phyloP scores from a whole-genome alignment of 768 basidiomycete genomes.

The Leccinum arenicola region DNA sequence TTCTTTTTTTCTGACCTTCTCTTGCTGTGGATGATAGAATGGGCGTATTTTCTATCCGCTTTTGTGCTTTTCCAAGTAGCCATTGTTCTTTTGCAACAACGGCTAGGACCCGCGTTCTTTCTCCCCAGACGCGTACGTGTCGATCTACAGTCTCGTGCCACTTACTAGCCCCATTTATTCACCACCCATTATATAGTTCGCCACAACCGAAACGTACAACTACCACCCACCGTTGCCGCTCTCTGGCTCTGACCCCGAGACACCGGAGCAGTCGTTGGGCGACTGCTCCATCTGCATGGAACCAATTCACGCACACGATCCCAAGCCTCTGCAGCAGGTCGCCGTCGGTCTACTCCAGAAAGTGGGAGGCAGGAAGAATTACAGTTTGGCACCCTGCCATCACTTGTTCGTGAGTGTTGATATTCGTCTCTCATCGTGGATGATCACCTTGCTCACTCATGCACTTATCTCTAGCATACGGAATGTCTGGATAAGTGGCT shows the following conservation, averaged over 20 bases:
- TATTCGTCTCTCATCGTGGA: background rate
- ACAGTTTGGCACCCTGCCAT: conserved; percentile 86
- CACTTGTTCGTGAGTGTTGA: conserved; percentile 72
- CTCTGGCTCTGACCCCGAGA: conserved; percentile 60
- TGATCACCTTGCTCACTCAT: background rate
- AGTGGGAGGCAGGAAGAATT: conserved; percentile 51
- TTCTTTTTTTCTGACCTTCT: conserved; percentile 2
- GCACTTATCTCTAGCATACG: conserved; percentile 56
- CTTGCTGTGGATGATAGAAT: conserved; percentile 41
- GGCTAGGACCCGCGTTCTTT: conserved; percentile 81
- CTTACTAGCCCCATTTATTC: background rate
- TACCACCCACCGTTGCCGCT: conserved; percentile 79
- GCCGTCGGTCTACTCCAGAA: conserved; percentile 38
- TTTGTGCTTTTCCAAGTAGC: conserved; percentile 63
- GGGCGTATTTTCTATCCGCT: conserved; percentile 58
- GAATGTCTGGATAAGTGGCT: conserved; percentile 87
- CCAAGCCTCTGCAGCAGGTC: conserved; percentile 34
- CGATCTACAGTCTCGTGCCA: background rate
- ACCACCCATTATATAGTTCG: conserved; percentile 42
- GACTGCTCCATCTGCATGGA: conserved; percentile 97
- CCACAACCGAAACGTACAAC: conserved; percentile 62
- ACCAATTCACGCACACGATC: conserved; percentile 57
- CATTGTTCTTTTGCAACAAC: conserved; percentile 69
- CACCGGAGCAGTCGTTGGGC: conserved; percentile 72
- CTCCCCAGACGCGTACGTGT: conserved; percentile 60